A percentile compares a stretch with the other conserved stretches of the same genome.
Evolutionary conservation across 1,139 yeast species (phyloP).

Genomic region (Nematodospora anomalae): DNA sequence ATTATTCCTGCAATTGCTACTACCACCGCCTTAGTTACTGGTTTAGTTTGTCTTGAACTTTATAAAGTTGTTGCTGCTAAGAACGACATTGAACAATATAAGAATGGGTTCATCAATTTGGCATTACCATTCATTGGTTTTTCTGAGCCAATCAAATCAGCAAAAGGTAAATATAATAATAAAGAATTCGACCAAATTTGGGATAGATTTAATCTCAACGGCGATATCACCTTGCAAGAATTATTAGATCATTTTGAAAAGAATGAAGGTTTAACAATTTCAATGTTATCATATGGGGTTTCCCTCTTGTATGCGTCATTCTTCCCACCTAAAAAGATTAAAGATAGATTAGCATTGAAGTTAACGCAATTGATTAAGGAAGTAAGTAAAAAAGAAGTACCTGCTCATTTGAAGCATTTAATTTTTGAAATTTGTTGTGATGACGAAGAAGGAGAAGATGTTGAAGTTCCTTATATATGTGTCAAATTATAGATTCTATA

Average conservation of each 20-base stretch:
- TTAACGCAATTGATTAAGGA: constrained; percentile 75
- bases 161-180: constrained; percentile 78
- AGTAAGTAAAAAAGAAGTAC: constrained; percentile 82
- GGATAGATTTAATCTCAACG: constrained; percentile 87
- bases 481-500: constrained; percentile 33
- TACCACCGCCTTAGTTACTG: constrained; percentile 95
- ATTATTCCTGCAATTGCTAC: constrained; percentile 99
- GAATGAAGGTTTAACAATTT: constrained; percentile 80
- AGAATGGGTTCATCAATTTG: constrained; percentile 90
- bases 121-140: constrained; percentile 97
- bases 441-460: constrained; percentile 91
- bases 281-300: constrained; percentile 92
- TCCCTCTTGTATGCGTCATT: constrained; percentile 89
- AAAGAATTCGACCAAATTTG: constrained; percentile 85
- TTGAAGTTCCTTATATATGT: constrained; percentile 85
- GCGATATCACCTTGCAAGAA: constrained; percentile 75
- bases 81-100: constrained; percentile 79
- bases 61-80: constrained; percentile 81
- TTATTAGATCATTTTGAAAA: constrained; percentile 74
- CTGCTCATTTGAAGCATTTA: constrained; percentile 71
- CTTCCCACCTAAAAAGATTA: constrained; percentile 86
- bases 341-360: constrained; percentile 69
- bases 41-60: constrained; percentile 87
- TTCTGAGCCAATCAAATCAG: constrained; percentile 90
- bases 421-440: constrained; percentile 91